Base-by-base conservation (phyloP, 352 stramenopile genomes). In the Thalassiosira ordinaria region DNA sequence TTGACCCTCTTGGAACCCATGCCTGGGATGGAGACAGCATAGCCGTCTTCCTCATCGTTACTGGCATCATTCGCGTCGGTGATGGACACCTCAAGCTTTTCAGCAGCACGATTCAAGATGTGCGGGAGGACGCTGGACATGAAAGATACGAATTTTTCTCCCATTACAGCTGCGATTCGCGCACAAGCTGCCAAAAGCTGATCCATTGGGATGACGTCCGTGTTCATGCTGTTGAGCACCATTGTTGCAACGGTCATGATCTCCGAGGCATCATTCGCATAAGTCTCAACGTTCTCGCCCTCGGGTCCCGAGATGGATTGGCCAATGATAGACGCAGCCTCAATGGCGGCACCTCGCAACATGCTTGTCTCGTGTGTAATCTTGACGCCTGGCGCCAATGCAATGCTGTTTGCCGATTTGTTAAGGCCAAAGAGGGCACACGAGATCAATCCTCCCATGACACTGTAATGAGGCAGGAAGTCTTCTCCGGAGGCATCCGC, bases 261-360 rank as follows among this genome's bases (percentile, higher is more conserved):
- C 16, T 85, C 51, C 18, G 74, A 75, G 7, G 89, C 87, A 59
- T 91, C 85, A 8, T 66, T 18, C 18, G 62, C 37, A 64, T 90
- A 92, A 0, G 81, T 16, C 4, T 31, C 51, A 20, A 65, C 53
- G 20, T 86, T 76, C 71, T 84, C 76, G 41, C 72, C 83, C 1
- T 82, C 65, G 0, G 57, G 46, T 26, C 74, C 74, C 3, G 65
- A 76, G 5, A 92, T 60, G 16, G 87, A 83, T 70, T 87, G 69
- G 39, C 85, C 85, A 27, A 94, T 56, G 61, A 94, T 92, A 0
- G 89, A 86, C 22, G 78, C 80, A 26, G 85, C 77, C 56, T 94
- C 85, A 24, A 94, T 73, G 2, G 85, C 87, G 0, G 78, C 65
- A 26, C 83, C 80, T 56, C 75, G 60, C 14, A 94, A 56, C 33